Percentiles rank a stretch among this genome's conserved stretches.
Evolutionary conservation across 1,139 yeast species (phyloP).

Genomic region (Kodamaea alishanica): DNA sequence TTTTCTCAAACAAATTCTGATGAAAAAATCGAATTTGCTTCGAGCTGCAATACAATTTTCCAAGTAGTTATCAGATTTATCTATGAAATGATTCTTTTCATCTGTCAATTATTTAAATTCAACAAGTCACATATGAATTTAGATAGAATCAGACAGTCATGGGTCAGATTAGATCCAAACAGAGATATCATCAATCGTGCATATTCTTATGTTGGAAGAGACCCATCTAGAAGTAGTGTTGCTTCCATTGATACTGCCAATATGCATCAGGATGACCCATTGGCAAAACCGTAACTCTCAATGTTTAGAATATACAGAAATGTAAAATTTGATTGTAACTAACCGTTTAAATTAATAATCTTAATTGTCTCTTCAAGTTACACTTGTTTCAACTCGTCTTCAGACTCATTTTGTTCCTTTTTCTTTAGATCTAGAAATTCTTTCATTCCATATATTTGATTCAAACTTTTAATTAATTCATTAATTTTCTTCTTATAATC

Average conservation of each 20-base stretch:
- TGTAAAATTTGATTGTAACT: neutral
- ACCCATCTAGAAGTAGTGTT: slow-evolving; percentile 18
- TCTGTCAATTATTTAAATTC: slow-evolving; percentile 33
- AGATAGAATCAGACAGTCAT: slow-evolving; percentile 41
- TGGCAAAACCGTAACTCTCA: neutral
- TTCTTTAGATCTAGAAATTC: neutral
- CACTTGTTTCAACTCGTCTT: neutral
- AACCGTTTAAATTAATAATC: neutral
- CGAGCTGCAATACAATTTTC: slow-evolving; percentile 11
- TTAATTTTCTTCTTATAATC: slow-evolving; percentile 20
- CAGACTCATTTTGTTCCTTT: too few species aligned
- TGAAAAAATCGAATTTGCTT: neutral
- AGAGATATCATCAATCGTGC: slow-evolving; percentile 37
- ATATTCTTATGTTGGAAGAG: slow-evolving; percentile 35
- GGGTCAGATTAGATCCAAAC: slow-evolving; percentile 47
- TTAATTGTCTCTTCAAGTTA: neutral
- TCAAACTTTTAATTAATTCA: slow-evolving; percentile 21
- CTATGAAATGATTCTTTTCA: slow-evolving; percentile 29
- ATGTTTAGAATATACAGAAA: neutral
- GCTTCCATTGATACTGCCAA: slow-evolving; percentile 7
- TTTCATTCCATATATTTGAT: slow-evolving; percentile 10
- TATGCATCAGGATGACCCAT: neutral
- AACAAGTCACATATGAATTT: slow-evolving; percentile 43
- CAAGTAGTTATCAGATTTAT: slow-evolving; percentile 26
- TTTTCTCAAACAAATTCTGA: neutral